phyloP scores from a whole-genome alignment of 345 rosid species.

The Nephelium lappaceum region DNA sequence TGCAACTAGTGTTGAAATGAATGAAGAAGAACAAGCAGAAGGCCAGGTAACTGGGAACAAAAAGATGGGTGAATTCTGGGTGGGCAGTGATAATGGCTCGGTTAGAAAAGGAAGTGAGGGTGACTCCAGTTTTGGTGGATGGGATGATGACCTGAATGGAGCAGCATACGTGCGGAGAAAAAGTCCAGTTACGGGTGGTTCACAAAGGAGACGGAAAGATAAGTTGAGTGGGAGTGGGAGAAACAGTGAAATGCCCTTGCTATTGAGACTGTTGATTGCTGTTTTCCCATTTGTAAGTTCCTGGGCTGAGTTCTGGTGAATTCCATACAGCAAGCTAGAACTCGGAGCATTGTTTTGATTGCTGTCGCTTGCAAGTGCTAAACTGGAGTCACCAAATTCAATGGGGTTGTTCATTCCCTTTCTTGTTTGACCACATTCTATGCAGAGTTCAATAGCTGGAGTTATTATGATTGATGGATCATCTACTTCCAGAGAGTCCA shows the following conservation, averaged over 20 bases:
- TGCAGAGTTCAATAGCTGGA: not conserved
- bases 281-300: constrained; percentile 59
- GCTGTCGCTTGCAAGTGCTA: constrained; percentile 5
- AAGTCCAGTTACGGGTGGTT: constrained; percentile 17
- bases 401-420: not conserved
- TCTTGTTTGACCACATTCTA: not conserved
- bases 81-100: constrained; percentile 30
- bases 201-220: constrained; percentile 18
- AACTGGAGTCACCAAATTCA: not conserved
- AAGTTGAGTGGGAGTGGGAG: constrained; percentile 34
- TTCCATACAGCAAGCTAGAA: not conserved
- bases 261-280: constrained; percentile 59
- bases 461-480: not conserved
- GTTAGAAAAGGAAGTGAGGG: constrained; percentile 20
- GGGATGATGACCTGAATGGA: constrained; percentile 61
- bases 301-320: constrained; percentile 53
- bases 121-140: constrained; percentile 50
- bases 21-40: constrained; percentile 26
- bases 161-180: constrained; percentile 18
- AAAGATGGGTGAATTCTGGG: constrained; percentile 29
- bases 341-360: not conserved
- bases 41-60: constrained; percentile 24
- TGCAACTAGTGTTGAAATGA: constrained; percentile 20
- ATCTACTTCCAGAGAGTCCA: not conserved
- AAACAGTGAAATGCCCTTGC: constrained; percentile 41